phyloP scores from a whole-genome alignment of 345 rosid genomes.

The Clausena lansium region DNA sequence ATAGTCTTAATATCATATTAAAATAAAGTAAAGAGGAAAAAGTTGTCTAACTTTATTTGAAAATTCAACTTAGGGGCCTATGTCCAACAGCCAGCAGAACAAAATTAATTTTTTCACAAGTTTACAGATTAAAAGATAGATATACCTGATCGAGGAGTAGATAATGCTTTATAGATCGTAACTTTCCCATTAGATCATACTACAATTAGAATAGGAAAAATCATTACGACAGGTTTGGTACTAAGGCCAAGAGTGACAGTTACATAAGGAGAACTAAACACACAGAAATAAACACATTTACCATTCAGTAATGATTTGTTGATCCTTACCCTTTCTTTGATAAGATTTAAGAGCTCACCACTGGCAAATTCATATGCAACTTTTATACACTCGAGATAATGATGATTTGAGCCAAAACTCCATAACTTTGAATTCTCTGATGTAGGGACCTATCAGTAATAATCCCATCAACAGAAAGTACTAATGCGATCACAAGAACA shows the following conservation, averaged over 20 bases:
- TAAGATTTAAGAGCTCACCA: constrained; percentile 76
- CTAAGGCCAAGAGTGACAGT: background rate
- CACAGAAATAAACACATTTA: background rate
- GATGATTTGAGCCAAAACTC: constrained; percentile 86
- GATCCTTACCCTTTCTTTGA: constrained; percentile 70
- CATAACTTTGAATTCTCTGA: constrained; percentile 79
- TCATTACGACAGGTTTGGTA: constrained; percentile 16
- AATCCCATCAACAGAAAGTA: constrained; percentile 16
- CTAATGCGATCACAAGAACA: constrained; percentile 9
- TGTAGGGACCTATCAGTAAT: constrained; percentile 58
- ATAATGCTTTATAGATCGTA: constrained; percentile 90
- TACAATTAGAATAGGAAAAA: constrained; percentile 25
- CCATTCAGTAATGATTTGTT: background rate
- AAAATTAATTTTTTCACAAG: background rate
- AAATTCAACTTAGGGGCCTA: background rate
- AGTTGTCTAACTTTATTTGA: background rate
- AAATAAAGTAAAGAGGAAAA: background rate
- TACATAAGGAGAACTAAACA: background rate
- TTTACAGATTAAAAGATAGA: background rate
- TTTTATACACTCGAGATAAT: constrained; percentile 91
- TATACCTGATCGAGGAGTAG: constrained; percentile 98
- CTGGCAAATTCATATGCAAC: constrained; percentile 91
- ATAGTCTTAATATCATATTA: background rate
- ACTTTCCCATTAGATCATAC: constrained; percentile 91
- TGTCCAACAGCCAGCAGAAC: background rate